Conservation (phyloP, 176 grass and related monocot species). For the Zizania latifolia region DNA sequence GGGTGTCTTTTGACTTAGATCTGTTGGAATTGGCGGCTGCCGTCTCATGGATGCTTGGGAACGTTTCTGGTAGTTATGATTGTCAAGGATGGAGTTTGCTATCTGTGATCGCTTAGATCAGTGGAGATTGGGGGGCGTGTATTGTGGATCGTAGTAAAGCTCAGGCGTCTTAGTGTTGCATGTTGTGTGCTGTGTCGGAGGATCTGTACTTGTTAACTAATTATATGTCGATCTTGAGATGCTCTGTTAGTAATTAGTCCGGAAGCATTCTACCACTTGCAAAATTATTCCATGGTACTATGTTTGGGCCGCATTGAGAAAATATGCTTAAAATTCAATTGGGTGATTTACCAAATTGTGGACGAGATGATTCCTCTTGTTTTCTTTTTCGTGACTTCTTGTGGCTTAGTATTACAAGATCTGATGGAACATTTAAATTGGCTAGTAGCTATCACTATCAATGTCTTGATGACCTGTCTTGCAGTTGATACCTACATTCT, state of each 20-base stretch:
- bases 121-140: background rate
- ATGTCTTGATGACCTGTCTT: conserved; percentile 9
- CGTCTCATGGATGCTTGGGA: background rate
- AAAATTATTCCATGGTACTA: background rate
- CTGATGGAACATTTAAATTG: conserved; percentile 3
- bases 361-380: background rate
- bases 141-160: background rate
- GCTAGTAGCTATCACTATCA: conserved; percentile 6
- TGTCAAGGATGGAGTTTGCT: background rate
- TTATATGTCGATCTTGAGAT: background rate
- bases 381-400: background rate
- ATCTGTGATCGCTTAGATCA: background rate
- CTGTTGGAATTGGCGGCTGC: background rate
- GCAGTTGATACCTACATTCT: background rate
- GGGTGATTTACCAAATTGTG: background rate
- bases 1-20: conserved; percentile 13
- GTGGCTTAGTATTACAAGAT: background rate
- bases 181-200: background rate
- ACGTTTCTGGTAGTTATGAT: background rate
- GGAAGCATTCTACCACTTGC: background rate
- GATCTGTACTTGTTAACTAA: conserved; percentile 5
- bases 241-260: background rate
- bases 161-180: background rate
- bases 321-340: background rate
- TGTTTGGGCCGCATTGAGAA: background rate